Evolutionary conservation across 108 stramenopile genomes (phyloP).

Genomic region (Aurantiochytrium sp.): DNA sequence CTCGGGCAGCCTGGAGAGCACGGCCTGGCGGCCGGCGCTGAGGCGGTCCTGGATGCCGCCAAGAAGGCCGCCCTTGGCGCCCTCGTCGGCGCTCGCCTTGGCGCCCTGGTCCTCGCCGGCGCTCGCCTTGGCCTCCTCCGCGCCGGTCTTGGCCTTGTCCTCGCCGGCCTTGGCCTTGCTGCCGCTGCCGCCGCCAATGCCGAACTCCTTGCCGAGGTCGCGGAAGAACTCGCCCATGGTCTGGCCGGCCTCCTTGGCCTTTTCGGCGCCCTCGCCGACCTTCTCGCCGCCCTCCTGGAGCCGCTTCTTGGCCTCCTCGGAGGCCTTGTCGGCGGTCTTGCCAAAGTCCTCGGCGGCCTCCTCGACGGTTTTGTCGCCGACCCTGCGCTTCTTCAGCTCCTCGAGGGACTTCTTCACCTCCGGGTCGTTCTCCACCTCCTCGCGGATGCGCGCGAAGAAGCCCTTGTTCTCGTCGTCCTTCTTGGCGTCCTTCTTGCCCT

Average conservation of each 20-base stretch:
- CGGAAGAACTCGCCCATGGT: neutral
- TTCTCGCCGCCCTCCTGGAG: neutral
- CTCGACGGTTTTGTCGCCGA: no score
- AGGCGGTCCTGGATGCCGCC: neutral
- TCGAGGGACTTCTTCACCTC: constrained; percentile 13
- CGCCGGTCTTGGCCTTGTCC: neutral
- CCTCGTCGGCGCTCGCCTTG: neutral
- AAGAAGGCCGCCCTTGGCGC: neutral
- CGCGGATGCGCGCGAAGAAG: neutral
- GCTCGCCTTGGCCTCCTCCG: neutral
- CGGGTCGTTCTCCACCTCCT: constrained; percentile 4
- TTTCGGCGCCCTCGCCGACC: neutral
- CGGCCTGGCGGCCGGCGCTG: neutral
- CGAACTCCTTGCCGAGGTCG: neutral
- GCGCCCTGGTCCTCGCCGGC: neutral
- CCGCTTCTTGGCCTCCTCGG: no score
- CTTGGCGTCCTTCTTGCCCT: neutral
- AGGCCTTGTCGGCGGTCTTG: no score
- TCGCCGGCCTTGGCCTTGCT: neutral
- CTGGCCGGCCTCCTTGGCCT: neutral
- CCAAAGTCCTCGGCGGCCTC: no score
- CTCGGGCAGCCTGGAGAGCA: neutral
- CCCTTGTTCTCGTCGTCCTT: neutral
- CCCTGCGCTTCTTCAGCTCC: neutral
- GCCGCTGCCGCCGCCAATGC: neutral